Percentiles rank a stretch among this genome's conserved stretches.
Conservation (phyloP, 768 basidiomycete species). For the Lactarius hengduanensis region DNA sequence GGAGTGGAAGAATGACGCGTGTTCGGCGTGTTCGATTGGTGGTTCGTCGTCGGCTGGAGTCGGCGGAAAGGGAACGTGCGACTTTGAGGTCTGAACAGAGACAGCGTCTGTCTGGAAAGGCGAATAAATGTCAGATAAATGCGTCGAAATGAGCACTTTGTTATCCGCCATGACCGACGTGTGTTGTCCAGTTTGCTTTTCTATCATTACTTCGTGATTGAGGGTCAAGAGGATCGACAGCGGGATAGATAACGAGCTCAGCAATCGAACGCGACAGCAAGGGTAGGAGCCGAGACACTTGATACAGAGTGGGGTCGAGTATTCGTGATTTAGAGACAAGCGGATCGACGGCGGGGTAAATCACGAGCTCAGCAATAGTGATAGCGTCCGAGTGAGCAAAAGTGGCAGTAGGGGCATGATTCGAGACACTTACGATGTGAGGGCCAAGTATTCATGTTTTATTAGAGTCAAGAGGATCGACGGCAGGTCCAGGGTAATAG, state of each 20-base stretch:
- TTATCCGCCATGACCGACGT: neutral
- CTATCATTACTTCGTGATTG: constrained; percentile 53
- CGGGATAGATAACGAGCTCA: constrained; percentile 99
- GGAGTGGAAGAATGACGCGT: constrained; percentile 56
- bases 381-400: constrained; percentile 99
- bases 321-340: too few relatives aligned
- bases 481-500: too few relatives aligned
- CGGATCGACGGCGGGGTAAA: too few relatives aligned
- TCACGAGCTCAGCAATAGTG: constrained; percentile 47
- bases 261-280: constrained; percentile 98
- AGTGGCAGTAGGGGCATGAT: constrained; percentile 98
- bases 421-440: too few relatives aligned
- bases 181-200: neutral
- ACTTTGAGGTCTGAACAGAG: constrained; percentile 58
- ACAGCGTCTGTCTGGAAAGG: constrained; percentile 49
- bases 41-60: constrained; percentile 41
- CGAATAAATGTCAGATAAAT: constrained; percentile 63
- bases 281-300: too few relatives aligned
- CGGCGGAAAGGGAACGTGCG: constrained; percentile 49
- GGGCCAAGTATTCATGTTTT: too few relatives aligned
- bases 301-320: too few relatives aligned
- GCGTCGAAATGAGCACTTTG: constrained; percentile 39
- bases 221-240: constrained; percentile 98
- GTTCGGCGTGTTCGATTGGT: constrained; percentile 71
- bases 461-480: too few relatives aligned